Evolutionary conservation across 148 eudicot species (phyloP).

Genomic region (Pharnaceum exiguum): DNA sequence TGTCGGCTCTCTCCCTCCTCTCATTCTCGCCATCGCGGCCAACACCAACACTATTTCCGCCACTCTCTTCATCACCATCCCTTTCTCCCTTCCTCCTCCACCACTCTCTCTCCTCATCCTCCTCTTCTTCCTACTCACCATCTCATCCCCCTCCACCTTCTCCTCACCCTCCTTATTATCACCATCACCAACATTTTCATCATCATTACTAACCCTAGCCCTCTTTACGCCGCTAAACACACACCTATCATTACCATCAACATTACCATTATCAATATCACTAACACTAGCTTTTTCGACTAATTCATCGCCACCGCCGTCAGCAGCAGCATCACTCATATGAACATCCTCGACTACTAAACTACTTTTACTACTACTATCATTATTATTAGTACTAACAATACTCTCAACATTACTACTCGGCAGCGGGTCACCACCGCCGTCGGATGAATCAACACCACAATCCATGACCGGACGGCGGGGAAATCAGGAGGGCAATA

Average conservation of each 20-base stretch:
- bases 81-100: conserved; percentile 12
- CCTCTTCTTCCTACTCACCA: conserved; percentile 20
- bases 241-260: too few relatives aligned
- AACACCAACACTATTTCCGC: conserved; percentile 83
- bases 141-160: conserved; percentile 18
- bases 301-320: too few relatives aligned
- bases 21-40: conserved; percentile 81
- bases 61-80: conserved; percentile 42
- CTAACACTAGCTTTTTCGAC: too few relatives aligned
- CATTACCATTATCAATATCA: too few relatives aligned
- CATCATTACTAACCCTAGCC: too few relatives aligned
- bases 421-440: neutral
- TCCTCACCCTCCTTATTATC: neutral
- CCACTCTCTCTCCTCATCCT: conserved; percentile 24
- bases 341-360: too few relatives aligned
- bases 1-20: conserved; percentile 70
- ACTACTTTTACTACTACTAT: too few relatives aligned
- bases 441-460: conserved; percentile 1
- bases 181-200: too few relatives aligned
- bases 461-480: conserved; percentile 30
- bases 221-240: too few relatives aligned
- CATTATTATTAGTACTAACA: too few relatives aligned
- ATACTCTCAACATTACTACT: too few relatives aligned
- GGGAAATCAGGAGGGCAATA: neutral
- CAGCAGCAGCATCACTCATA: too few relatives aligned